phyloP scores from a whole-genome alignment of 1,139 yeast genomes.

The Magnusiomyces fungicola region DNA sequence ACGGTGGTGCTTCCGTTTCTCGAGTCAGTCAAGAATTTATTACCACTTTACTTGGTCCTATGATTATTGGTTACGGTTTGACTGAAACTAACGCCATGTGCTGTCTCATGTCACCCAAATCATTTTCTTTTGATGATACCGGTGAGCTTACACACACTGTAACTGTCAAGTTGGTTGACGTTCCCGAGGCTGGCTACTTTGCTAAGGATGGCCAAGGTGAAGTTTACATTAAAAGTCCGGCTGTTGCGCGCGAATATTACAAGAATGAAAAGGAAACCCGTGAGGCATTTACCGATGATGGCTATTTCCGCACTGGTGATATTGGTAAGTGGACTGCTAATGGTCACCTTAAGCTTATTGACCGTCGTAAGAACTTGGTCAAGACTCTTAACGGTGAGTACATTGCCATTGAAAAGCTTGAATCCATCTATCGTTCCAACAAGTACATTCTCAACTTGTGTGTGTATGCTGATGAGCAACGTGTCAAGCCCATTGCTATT shows the following conservation, averaged over 20 bases:
- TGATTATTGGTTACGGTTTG: slow-evolving; percentile 92
- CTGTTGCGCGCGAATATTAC: slow-evolving; percentile 71
- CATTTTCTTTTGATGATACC: slow-evolving; percentile 64
- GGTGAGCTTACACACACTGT: slow-evolving; percentile 81
- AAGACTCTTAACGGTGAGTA: slow-evolving; percentile 97
- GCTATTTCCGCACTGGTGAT: slow-evolving; percentile 97
- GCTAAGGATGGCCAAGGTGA: slow-evolving; percentile 95
- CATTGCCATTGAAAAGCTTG: slow-evolving; percentile 92
- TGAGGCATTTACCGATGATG: slow-evolving; percentile 70
- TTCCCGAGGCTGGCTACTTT: slow-evolving; percentile 82
- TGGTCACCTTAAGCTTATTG: slow-evolving; percentile 79
- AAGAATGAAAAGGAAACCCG: slow-evolving; percentile 77
- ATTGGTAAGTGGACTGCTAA: slow-evolving; percentile 85
- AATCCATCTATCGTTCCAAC: slow-evolving; percentile 74
- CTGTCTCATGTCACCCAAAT: slow-evolving; percentile 55
- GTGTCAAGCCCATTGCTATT: slow-evolving; percentile 89
- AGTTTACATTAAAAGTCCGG: slow-evolving; percentile 66
- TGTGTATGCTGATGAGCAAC: slow-evolving; percentile 81
- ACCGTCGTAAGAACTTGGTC: slow-evolving; percentile 92
- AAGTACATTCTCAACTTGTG: slow-evolving; percentile 71
- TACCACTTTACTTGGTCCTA: slow-evolving; percentile 70
- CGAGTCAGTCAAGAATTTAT: slow-evolving; percentile 80
- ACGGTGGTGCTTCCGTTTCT: slow-evolving; percentile 94
- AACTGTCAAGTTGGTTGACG: slow-evolving; percentile 86
- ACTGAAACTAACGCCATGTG: slow-evolving; percentile 95